Evolutionary conservation across 345 rosid genomes (phyloP).

Genomic region (Schrenkiella parvula): DNA sequence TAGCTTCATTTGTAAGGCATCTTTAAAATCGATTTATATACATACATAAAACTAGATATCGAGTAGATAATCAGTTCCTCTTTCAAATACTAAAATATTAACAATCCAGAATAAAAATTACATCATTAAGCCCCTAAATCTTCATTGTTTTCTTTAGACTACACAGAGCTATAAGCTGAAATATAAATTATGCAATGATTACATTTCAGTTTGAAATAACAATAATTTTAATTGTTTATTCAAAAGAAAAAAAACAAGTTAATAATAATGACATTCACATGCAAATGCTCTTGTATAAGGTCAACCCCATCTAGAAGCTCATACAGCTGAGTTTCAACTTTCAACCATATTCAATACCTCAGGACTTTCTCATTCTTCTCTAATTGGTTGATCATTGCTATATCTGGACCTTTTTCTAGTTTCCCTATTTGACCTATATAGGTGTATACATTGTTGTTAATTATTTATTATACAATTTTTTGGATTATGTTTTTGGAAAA

Average conservation of each 20-base stretch:
- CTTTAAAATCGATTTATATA: not conserved
- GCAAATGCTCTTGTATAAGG: slow-evolving; percentile 22
- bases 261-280: slow-evolving; percentile 18
- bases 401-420: not conserved
- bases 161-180: not conserved
- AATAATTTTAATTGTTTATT: not conserved
- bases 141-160: not conserved
- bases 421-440: slow-evolving; percentile 8
- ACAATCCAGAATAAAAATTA: not conserved
- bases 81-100: not conserved
- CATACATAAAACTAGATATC: not conserved
- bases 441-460: not conserved
- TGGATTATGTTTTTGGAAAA: not conserved
- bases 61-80: not conserved
- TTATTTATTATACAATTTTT: not conserved
- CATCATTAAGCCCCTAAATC: not conserved
- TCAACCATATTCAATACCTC: slow-evolving; percentile 17
- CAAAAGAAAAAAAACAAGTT: not conserved
- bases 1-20: slow-evolving; percentile 28
- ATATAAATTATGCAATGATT: not conserved
- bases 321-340: slow-evolving; percentile 19
- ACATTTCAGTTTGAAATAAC: not conserved
- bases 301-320: slow-evolving; percentile 19
- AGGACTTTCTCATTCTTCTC: slow-evolving; percentile 24
- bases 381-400: slow-evolving; percentile 14